These are phyloP conservation scores for Pseudocohnilembus persalinus DNA, from an alignment of 169 alveolate genomes.

Conservation along the genomic window DNA sequence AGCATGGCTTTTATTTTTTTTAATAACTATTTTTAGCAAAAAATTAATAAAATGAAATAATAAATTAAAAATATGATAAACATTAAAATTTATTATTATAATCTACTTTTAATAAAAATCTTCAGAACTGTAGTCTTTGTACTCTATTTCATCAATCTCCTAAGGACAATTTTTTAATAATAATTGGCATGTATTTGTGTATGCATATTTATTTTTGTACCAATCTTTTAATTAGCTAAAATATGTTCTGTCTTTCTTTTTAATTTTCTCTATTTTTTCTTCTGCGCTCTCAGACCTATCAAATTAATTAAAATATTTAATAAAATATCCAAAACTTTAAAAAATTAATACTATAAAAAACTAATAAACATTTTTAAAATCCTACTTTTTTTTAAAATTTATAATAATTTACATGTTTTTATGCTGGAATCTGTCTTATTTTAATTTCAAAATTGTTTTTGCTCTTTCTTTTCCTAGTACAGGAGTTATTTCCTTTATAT, in stretches of 20 bases:
- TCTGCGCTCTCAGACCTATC: neutral
- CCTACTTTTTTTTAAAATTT: too few relatives aligned
- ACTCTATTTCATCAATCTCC: conserved; percentile 27
- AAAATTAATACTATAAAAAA: too few relatives aligned
- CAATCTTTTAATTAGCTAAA: neutral
- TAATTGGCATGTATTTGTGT: conserved; percentile 26
- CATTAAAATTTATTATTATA: too few relatives aligned
- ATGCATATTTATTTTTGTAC: conserved; percentile 31
- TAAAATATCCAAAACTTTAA: too few relatives aligned
- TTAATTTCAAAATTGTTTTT: too few relatives aligned
- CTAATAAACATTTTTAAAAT: too few relatives aligned
- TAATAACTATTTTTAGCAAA: too few relatives aligned
- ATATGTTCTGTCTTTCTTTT: neutral
- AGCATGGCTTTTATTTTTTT: conserved; percentile 32
- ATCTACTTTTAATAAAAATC: conserved; percentile 29
- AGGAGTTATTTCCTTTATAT: neutral
- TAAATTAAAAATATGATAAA: too few relatives aligned
- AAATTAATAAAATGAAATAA: neutral
- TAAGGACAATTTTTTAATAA: conserved; percentile 25
- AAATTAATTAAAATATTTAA: too few relatives aligned
- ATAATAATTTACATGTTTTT: neutral
- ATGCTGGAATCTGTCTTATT: neutral
- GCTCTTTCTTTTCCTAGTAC: neutral
- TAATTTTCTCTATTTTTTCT: neutral
- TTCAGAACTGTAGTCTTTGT: conserved; percentile 13